Evolutionary conservation across 108 stramenopile species (phyloP), one percentile per base, ranked within the genome.

Genomic region (Nitzschia putrida): DNA sequence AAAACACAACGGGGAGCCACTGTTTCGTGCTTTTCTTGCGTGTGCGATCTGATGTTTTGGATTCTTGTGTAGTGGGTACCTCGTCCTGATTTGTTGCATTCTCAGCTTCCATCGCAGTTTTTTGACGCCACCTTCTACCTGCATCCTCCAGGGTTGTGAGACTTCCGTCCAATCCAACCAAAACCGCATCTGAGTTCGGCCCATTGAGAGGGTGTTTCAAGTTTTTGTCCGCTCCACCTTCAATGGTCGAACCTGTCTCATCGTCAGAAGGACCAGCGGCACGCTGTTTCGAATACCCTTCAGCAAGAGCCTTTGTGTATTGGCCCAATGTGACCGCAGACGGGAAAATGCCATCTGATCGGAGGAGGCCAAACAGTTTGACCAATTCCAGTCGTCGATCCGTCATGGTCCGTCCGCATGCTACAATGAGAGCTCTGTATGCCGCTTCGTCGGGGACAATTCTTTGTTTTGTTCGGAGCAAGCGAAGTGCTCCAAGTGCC

Each of bases 401-500:
- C 18, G 73, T 83, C 52, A 65, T 77, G 54, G 79, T 83, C 23
- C 87, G 71, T 21, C 93, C 93, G 80, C 93, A 94, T 13, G 93
- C 88, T 23, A 94, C 86, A 26, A 94, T 94, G 0, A 94, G 66
- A 0, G 88, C 82, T 53, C 93, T 69, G 63, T 94, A 94, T 18
- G 89, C 87, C 41, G 93, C 93, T 69, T 94, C 93, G 65, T 94
- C 93, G 6, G 90, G 88, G 40, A 94, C 77, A 44, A 94, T 87
- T 24, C 88, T 70, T 41, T 83, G 82, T 57, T 83, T 87, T 54
- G 79, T 87, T 10, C 93, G 79, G 4, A 94, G 71, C 13, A 82
- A 66, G 5, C 90, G 79, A 50, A 94, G 63, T 12, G 87, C 93
- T n/a, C 93, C 93, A 22, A 94, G 76, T 42, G 93, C 90, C 53